Evolutionary conservation across 169 alveolate genomes (phyloP).

Genomic region (Eimeria falciformis): DNA sequence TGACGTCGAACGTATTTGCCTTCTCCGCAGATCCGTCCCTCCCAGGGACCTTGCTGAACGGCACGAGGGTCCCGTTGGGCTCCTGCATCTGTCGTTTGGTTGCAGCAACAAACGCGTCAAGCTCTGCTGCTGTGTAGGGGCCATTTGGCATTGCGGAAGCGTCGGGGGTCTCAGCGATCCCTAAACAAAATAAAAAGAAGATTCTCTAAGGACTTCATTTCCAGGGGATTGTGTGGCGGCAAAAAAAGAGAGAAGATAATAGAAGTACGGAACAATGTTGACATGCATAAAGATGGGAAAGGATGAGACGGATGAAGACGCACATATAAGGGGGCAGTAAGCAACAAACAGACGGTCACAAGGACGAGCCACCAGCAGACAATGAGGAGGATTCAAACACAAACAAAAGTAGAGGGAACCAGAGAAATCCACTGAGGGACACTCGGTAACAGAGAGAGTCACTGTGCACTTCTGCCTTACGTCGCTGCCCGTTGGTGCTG

Average conservation of each 20-base stretch:
- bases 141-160: not conserved
- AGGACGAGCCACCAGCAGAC: not conserved
- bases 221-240: too few relatives aligned
- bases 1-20: not conserved
- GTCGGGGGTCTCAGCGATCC: not conserved
- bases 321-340: not conserved
- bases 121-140: conserved; percentile 23
- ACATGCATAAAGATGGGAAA: too few relatives aligned
- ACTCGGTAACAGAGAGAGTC: not conserved
- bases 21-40: not conserved
- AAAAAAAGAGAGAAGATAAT: too few relatives aligned
- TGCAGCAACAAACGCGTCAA: conserved; percentile 18
- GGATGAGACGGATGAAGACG: too few relatives aligned
- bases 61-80: not conserved
- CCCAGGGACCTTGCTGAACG: not conserved
- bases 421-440: not conserved
- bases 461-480: not conserved
- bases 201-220: too few relatives aligned
- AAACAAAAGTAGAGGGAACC: not conserved
- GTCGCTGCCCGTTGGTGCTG: not conserved
- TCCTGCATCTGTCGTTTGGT: not conserved
- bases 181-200: not conserved
- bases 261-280: too few relatives aligned
- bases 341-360: not conserved
- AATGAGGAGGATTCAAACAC: not conserved